A percentile compares a stretch with the other conserved stretches of the same genome.
These are phyloP conservation scores for Cucumis cinereus DNA, from an alignment of 306 rosid genomes.

Conservation along the genomic window DNA sequence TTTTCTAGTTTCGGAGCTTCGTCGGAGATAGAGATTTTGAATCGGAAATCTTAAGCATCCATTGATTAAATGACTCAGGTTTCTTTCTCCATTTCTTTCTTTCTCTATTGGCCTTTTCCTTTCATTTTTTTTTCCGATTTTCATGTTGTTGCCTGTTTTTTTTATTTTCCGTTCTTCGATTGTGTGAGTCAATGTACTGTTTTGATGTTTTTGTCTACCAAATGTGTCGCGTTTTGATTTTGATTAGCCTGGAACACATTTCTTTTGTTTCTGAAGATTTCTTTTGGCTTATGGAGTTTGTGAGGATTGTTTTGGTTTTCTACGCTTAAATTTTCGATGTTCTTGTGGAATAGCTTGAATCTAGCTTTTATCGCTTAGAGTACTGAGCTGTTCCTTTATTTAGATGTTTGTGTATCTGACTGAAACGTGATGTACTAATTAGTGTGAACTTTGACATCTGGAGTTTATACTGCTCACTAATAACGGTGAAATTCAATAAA, in stretches of 20 bases:
- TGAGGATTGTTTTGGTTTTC: not conserved
- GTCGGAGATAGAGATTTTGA: not conserved
- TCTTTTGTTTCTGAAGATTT: not conserved
- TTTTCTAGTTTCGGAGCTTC: not conserved
- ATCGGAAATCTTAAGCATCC: constrained; percentile 1
- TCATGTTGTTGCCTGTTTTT: not conserved
- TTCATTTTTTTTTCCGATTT: not conserved
- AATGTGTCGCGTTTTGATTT: not conserved
- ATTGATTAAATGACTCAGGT: constrained; percentile 5
- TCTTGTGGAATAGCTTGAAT: not conserved
- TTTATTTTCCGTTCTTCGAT: not conserved
- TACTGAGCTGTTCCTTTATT: not conserved
- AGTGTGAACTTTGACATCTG: not conserved
- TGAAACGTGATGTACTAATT: not conserved
- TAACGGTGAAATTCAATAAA: not conserved
- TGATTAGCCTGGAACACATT: not conserved
- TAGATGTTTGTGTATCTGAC: not conserved
- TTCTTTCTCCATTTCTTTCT: not conserved
- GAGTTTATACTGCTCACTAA: not conserved
- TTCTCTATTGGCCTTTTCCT: not conserved
- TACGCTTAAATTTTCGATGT: not conserved
- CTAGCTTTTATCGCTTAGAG: not conserved
- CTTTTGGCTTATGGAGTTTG: not conserved
- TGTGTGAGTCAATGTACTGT: not conserved
- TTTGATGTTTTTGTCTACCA: not conserved